Percentiles rank a stretch among this genome's conserved stretches.
Evolutionary conservation across 345 rosid species (phyloP).

Genomic region (Conringia planisiliqua): DNA sequence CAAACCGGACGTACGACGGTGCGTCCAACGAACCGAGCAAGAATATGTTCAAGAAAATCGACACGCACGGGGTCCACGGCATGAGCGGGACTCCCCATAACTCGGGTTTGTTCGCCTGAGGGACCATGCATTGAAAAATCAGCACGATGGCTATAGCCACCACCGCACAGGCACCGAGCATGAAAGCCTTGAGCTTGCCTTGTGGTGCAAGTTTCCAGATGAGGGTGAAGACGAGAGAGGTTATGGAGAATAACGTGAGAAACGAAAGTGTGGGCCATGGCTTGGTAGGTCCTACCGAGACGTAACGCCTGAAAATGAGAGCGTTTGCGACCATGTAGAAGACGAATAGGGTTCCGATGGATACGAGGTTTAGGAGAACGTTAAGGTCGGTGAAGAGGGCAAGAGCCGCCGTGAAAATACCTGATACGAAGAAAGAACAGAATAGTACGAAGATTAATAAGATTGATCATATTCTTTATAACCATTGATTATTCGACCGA

Average conservation of each 20-base stretch:
- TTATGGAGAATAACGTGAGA: conserved; percentile 53
- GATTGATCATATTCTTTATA: neutral
- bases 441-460: neutral
- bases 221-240: conserved; percentile 62
- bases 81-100: conserved; percentile 89
- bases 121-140: conserved; percentile 52
- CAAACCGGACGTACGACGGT: conserved; percentile 67
- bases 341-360: conserved; percentile 90
- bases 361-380: conserved; percentile 73
- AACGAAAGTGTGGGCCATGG: conserved; percentile 80
- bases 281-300: conserved; percentile 52
- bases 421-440: conserved; percentile 39
- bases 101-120: conserved; percentile 68
- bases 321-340: conserved; percentile 98
- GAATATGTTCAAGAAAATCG: conserved; percentile 81
- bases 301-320: conserved; percentile 73
- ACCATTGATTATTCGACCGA: neutral
- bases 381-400: conserved; percentile 75
- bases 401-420: conserved; percentile 74
- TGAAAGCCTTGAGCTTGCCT: conserved; percentile 49
- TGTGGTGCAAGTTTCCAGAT: conserved; percentile 59
- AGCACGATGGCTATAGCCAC: conserved; percentile 45
- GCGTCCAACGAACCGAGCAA: conserved; percentile 70
- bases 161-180: conserved; percentile 46
- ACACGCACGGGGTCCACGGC: conserved; percentile 86